Conservation (phyloP, 495 filamentous ascomycete species). For the Hypoxylon perforatum region DNA sequence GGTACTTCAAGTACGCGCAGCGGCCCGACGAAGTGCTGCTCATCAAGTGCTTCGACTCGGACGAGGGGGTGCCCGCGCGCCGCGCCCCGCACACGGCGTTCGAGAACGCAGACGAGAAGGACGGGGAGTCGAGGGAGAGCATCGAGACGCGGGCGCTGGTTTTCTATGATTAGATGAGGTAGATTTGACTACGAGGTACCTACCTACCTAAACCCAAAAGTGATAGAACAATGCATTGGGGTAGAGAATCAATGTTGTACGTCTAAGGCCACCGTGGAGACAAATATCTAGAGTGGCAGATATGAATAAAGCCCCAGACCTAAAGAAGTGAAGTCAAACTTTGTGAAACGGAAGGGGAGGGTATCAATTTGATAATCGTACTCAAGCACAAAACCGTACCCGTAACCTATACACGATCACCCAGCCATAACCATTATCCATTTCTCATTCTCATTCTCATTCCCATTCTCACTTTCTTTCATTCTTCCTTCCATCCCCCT, state of each 20-base stretch:
- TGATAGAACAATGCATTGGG: too few relatives aligned
- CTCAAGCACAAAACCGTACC: constrained; percentile 4
- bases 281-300: not conserved
- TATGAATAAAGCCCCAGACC: too few relatives aligned
- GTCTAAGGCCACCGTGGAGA: not conserved
- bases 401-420: constrained; percentile 5
- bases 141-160: constrained; percentile 71
- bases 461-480: constrained; percentile 4
- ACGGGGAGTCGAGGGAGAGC: constrained; percentile 63
- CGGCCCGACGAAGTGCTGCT: constrained; percentile 67
- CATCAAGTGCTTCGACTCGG: constrained; percentile 76
- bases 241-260: not conserved
- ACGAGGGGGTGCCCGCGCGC: constrained; percentile 64
- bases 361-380: constrained; percentile 36
- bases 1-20: constrained; percentile 79
- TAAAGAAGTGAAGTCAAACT: not conserved
- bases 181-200: not conserved
- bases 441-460: not conserved
- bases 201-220: too few relatives aligned
- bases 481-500: not conserved
- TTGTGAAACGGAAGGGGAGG: not conserved
- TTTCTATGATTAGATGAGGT: constrained; percentile 47
- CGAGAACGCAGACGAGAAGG: constrained; percentile 60
- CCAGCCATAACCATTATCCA: not conserved
- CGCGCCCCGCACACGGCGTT: constrained; percentile 73